Percentiles rank a stretch among this genome's conserved stretches.
phyloP scores from a whole-genome alignment of 2,329 filamentous ascomycete species.

The Bipolaris sorokiniana region DNA sequence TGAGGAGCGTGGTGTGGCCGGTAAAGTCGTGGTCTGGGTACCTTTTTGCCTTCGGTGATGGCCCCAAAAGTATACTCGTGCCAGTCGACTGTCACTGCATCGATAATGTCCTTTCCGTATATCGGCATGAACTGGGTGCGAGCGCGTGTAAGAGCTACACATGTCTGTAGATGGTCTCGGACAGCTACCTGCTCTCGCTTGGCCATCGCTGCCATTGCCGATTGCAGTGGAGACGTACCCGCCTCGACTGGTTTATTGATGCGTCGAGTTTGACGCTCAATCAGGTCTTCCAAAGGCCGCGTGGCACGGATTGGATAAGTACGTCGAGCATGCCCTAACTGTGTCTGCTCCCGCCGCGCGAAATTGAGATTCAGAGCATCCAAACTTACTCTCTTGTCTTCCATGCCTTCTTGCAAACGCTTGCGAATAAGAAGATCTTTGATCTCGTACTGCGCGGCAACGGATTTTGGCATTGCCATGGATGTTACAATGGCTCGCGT shows the following conservation, averaged over 20 bases:
- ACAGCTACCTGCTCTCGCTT: constrained; percentile 72
- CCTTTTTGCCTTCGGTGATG: constrained; percentile 49
- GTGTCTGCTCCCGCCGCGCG: constrained; percentile 66
- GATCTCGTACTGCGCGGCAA: constrained; percentile 73
- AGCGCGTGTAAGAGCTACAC: constrained; percentile 79
- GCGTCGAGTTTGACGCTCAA: constrained; percentile 70
- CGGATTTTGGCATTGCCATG: constrained; percentile 85
- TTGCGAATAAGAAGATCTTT: constrained; percentile 74
- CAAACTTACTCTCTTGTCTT: constrained; percentile 70
- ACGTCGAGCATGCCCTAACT: constrained; percentile 59
- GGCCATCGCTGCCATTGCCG: constrained; percentile 70
- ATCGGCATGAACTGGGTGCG: constrained; percentile 81
- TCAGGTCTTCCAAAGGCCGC: constrained; percentile 70
- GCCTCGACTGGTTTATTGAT: constrained; percentile 58
- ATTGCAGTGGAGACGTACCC: constrained; percentile 68
- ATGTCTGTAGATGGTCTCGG: constrained; percentile 77
- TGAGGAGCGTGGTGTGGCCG: constrained; percentile 15
- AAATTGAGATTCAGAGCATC: constrained; percentile 82
- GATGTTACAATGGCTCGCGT: constrained; percentile 96
- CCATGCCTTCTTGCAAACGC: constrained; percentile 66
- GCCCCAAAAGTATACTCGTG: constrained; percentile 43
- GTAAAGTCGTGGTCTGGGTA: constrained; percentile 19
- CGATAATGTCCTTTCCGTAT: constrained; percentile 80
- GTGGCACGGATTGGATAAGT: constrained; percentile 65
- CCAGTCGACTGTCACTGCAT: constrained; percentile 69